Percentiles rank a stretch among this genome's conserved stretches.
Conservation (phyloP, 352 stramenopile species). For the Pythium grandisporangium region DNA sequence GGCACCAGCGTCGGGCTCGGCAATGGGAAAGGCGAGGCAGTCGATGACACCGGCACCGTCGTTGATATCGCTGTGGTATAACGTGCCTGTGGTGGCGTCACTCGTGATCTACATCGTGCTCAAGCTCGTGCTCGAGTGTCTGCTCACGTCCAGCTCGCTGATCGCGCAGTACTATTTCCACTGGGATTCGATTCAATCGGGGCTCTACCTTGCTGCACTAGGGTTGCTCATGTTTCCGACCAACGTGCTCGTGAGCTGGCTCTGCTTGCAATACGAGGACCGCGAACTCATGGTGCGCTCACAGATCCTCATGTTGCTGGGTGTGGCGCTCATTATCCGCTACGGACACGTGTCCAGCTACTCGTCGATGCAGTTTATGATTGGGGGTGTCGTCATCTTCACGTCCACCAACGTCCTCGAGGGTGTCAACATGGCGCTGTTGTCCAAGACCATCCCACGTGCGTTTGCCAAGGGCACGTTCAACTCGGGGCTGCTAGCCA, state of each 20-base stretch:
- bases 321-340: conserved; percentile 81
- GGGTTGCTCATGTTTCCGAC: conserved; percentile 90
- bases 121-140: conserved; percentile 87
- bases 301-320: conserved; percentile 82
- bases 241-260: conserved; percentile 84
- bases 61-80: conserved; percentile 58
- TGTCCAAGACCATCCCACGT: conserved; percentile 92
- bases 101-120: conserved; percentile 89
- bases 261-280: conserved; percentile 88
- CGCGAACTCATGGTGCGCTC: conserved; percentile 87
- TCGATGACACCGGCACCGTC: conserved; percentile 12
- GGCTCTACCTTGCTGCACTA: conserved; percentile 83
- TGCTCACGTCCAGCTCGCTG: conserved; percentile 78
- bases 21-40: too few relatives aligned
- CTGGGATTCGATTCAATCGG: conserved; percentile 79
- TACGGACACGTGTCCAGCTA: conserved; percentile 87
- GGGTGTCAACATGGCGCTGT: conserved; percentile 88
- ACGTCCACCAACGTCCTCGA: conserved; percentile 91
- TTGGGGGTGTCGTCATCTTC: conserved; percentile 87
- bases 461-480: conserved; percentile 90
- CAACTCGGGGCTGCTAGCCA: conserved; percentile 93
- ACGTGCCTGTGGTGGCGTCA: conserved; percentile 67
- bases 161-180: conserved; percentile 88
- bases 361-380: conserved; percentile 79
- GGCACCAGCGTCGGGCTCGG: too few relatives aligned